These are phyloP conservation scores for Salix exigua DNA, from an alignment of 345 rosid genomes.

Conservation along the genomic window DNA sequence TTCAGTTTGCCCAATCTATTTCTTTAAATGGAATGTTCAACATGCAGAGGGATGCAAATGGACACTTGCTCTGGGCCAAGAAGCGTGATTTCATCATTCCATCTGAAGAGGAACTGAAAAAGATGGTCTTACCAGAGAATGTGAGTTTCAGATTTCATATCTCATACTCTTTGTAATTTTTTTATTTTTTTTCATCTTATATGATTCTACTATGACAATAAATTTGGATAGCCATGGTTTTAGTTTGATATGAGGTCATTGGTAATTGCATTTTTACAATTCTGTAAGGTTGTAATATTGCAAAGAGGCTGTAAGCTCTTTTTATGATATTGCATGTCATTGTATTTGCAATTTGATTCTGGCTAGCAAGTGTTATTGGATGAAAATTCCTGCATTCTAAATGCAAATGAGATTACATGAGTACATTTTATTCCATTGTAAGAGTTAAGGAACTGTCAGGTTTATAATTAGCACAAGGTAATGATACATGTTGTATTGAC, in stretches of 20 bases:
- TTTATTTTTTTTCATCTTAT: neutral
- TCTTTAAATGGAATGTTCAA: constrained; percentile 22
- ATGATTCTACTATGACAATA: neutral
- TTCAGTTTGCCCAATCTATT: neutral
- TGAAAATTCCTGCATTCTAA: neutral
- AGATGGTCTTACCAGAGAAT: constrained; percentile 79
- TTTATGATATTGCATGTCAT: neutral
- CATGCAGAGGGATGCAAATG: constrained; percentile 66
- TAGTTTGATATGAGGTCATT: neutral
- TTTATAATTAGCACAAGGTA: neutral
- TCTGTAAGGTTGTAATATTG: neutral
- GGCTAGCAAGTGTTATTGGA: neutral
- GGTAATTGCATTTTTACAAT: neutral
- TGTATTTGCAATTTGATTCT: neutral
- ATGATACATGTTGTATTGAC: neutral
- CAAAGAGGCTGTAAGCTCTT: neutral
- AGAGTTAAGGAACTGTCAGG: neutral
- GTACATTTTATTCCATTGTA: neutral
- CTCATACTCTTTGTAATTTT: neutral
- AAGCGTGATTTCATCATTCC: constrained; percentile 62
- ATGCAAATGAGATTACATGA: neutral
- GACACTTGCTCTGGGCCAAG: constrained; percentile 64
- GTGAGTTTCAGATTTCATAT: constrained; percentile 45
- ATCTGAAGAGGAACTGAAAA: constrained; percentile 75
- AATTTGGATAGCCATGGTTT: neutral